Base-by-base conservation (phyloP, 202 grass and related monocot species). In the Cymbopogon flexuosus region DNA sequence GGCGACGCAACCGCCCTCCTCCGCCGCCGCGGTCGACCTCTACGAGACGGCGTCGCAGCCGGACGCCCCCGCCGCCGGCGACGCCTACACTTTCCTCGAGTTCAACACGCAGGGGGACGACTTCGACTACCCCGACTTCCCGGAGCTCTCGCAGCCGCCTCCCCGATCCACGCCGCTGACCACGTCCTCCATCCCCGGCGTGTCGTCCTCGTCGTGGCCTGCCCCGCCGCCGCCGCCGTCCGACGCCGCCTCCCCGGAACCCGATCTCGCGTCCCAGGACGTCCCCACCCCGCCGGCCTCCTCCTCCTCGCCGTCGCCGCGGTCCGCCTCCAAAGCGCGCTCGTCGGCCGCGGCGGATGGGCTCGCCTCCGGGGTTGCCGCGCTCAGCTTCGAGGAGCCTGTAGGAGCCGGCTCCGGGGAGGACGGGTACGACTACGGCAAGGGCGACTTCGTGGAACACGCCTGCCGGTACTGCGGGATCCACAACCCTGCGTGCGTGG, bases 21-120 rank as follows among this genome's bases (percentile, higher is more conserved):
- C 81, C 79, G 29, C 83, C 2, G 86, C 79, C 0, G 79, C 84
- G 10, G 85, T 58, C 4, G 88, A 99, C 80, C 89, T 99, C 60
- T 99, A 99, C 80, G 96, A 99, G 78, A 99, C 96, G 56, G 96
- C 96, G 35, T 99, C 96, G 63, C 96, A 99, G 80, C 96, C 96
- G 31, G 96, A 99, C 79, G 87, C 84, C 8, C 59, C 76, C 49
- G 88, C 80, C 24, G 80, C 74, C 70, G 88, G 89, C 56, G 93
- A 94, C 34, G 96, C 92, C 2, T 99, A 96, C 80, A 99, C 92
- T 62, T 99, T 99, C 85, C 86, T 99, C 5, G 96, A 96, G 72
- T 99, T 99, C 87, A 96, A 93, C 71, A 99, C 92, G 16, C 96
- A 99, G 85, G 91, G 89, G 60, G 95, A 99, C 85, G 92, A 94